A percentile compares a stretch with the other conserved stretches of the same genome.
These are phyloP conservation scores for Gaultheria prostrata DNA, from an alignment of 148 eudicot genomes.

Conservation along the genomic window DNA sequence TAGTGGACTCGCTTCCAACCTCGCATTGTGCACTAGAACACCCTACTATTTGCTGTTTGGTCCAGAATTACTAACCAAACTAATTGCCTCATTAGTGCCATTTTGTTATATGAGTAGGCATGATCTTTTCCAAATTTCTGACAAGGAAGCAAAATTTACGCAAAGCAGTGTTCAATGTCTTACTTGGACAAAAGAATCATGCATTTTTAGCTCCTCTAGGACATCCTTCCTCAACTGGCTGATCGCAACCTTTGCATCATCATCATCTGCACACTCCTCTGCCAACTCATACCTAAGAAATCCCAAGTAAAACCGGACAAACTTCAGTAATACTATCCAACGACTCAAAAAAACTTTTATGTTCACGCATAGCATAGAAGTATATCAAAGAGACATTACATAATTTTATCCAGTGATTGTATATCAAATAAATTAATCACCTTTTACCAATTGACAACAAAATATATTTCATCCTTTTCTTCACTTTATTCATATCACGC, in stretches of 20 bases:
- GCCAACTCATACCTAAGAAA: slow-evolving; percentile 74
- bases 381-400: not conserved
- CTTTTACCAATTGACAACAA: not conserved
- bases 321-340: not conserved
- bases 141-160: not conserved
- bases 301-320: not conserved
- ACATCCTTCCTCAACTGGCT: slow-evolving; percentile 52
- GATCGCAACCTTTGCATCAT: slow-evolving; percentile 70
- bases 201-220: slow-evolving; percentile 75
- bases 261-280: slow-evolving; percentile 91
- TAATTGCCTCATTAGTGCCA: not conserved
- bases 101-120: not conserved
- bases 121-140: not conserved
- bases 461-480: not conserved
- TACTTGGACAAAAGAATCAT: slow-evolving; percentile 77
- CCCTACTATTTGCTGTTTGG: not conserved
- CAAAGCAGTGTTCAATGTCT: slow-evolving; percentile 18
- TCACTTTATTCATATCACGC: not conserved
- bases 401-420: not conserved
- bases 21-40: not conserved
- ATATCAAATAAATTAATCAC: not conserved
- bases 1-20: not conserved
- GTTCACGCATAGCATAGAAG: not conserved
- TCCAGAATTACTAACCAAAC: not conserved
- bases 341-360: not conserved